Evolutionary conservation across 139 green algal species (phyloP).

Genomic region (Micractinium sp.): DNA sequence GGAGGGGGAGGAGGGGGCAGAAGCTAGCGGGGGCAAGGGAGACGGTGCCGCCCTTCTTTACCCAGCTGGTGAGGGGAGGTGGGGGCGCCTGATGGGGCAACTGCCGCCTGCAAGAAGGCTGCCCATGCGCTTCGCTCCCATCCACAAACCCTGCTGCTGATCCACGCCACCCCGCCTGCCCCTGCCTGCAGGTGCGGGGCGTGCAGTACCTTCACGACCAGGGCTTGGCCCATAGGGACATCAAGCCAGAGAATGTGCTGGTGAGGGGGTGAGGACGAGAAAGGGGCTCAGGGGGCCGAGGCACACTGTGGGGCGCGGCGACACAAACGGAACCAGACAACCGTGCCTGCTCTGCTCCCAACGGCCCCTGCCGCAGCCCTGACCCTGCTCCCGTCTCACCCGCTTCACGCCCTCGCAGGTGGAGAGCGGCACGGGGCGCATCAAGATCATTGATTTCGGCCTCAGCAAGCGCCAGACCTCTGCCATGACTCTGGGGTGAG

Average conservation of each 20-base stretch:
- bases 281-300: too few relatives aligned
- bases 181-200: slow-evolving; percentile 66
- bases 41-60: too few relatives aligned
- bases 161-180: slow-evolving; percentile 59
- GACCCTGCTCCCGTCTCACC: too few relatives aligned
- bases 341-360: too few relatives aligned
- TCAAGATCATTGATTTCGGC: slow-evolving; percentile 90
- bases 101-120: not conserved
- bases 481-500: slow-evolving; percentile 73
- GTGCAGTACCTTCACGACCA: slow-evolving; percentile 73
- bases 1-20: too few relatives aligned
- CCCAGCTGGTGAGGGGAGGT: not conserved
- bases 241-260: slow-evolving; percentile 83
- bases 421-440: slow-evolving; percentile 45
- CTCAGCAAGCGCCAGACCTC: slow-evolving; percentile 75
- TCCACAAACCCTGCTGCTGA: not conserved
- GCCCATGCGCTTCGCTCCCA: too few relatives aligned
- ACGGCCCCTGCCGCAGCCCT: not conserved
- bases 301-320: too few relatives aligned
- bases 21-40: too few relatives aligned
- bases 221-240: slow-evolving; percentile 80
- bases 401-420: slow-evolving; percentile 51
- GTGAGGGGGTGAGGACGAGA: not conserved
- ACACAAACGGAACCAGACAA: too few relatives aligned
- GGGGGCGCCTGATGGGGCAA: not conserved